A percentile compares a stretch with the other conserved stretches of the same genome.
Conservation (phyloP, 495 filamentous ascomycete genomes). For the Hypoxylon perforatum region DNA sequence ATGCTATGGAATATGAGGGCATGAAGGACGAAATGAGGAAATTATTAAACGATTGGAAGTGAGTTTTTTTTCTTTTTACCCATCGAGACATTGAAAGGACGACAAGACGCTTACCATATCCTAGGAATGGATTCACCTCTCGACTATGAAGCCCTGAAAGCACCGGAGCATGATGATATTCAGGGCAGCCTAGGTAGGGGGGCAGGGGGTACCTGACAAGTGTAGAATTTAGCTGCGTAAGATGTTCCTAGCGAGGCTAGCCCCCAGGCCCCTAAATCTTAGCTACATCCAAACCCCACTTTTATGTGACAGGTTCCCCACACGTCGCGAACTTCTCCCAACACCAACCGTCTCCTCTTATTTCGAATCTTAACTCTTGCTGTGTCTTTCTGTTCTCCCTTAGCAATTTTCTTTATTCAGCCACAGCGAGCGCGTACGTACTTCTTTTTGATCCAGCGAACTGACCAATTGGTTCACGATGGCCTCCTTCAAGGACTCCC, state of each 20-base stretch:
- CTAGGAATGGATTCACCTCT: too few species aligned
- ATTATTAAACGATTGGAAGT: not conserved
- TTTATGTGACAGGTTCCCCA: slow-evolving; percentile 14
- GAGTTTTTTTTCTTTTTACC: not conserved
- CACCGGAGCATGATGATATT: too few species aligned
- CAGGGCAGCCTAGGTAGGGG: too few species aligned
- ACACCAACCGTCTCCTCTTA: not conserved
- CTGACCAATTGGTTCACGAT: slow-evolving; percentile 14
- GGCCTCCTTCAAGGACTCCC: slow-evolving; percentile 35
- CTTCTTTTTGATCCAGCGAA: not conserved
- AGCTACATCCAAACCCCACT: slow-evolving; percentile 2
- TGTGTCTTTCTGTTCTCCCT: not conserved
- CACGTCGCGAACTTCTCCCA: slow-evolving; percentile 12
- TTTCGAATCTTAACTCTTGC: not conserved
- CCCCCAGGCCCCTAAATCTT: not conserved
- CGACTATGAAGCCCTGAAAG: too few species aligned
- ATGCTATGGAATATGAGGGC: not conserved
- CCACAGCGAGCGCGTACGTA: not conserved
- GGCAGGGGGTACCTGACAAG: too few species aligned
- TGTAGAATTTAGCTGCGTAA: too few species aligned
- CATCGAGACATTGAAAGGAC: not conserved
- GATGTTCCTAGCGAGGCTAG: too few species aligned
- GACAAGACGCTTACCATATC: not conserved
- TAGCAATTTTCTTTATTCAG: not conserved
- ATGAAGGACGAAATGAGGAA: not conserved